Evolutionary conservation across 371 early-diverging fungal genomes (phyloP), one percentile per base, ranked within the genome.

Genomic region (Syncephalastrum monosporum): DNA sequence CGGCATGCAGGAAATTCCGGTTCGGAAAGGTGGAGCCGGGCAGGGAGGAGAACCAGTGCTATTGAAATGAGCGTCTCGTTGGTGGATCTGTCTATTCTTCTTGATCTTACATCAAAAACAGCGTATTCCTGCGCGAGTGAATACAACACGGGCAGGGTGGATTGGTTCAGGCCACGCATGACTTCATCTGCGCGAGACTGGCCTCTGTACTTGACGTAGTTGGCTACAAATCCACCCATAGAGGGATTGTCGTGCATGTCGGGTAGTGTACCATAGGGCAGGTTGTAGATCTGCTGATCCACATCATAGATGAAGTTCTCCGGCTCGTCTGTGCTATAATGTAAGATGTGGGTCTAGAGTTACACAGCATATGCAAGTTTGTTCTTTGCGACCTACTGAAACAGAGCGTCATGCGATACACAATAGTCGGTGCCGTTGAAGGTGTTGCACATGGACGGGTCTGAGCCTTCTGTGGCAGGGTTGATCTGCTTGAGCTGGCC

Each of bases 11-110:
- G 56, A 58, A 67, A 19, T 59, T 56, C 6, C 67, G 67, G 43
- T 67, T 67, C 10, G 67, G 67, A 45, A 53, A 56, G 12, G 67
- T 67, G 6, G 63, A 56, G 14, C 67, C 67, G 38, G 67, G 67
- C 5, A 67, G 53, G 17, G 59, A 59, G 10, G 63, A 57, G 29
- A 59, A 67, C 67, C 67, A 67, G 16, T 60, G 49, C 62, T 61
- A n/a, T 17, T 2, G 7, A 44, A 41, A 21, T 21, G 4, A 49
- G 17, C 8, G 17, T 21, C 8, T 16, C 5, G 15, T 7, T 15
- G 5, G 10, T 1, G 3, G 3, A 46, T n/a, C 6, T 21, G 16
- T 3, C 46, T 21, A 13, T 21, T 0, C 27, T 27, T 27, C 7
- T 7, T 27, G 7, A 27, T 5, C 8, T 56, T 61, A 61, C 62